A percentile compares a stretch with the other conserved stretches of the same genome.
Conservation (phyloP, 768 basidiomycete genomes). For the Lactarius quietus region DNA sequence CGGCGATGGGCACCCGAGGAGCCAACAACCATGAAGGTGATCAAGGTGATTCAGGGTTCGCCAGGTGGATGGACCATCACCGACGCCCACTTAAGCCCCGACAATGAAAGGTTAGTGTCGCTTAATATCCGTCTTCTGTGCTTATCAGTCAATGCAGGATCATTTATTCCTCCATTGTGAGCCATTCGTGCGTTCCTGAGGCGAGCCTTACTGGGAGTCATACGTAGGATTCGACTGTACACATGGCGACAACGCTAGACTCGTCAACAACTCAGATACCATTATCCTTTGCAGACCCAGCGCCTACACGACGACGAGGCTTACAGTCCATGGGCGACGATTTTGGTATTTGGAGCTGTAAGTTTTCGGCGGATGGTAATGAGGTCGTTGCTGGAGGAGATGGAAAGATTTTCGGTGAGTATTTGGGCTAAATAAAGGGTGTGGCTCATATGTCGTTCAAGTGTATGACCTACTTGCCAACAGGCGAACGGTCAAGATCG, state of each 20-base stretch:
- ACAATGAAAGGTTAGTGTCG: constrained; percentile 69
- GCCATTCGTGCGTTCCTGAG: constrained; percentile 24
- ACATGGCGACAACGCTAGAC: constrained; percentile 71
- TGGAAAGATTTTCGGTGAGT: constrained; percentile 69
- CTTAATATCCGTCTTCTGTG: neutral
- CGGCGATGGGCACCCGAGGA: constrained; percentile 40
- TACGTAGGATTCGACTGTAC: constrained; percentile 62
- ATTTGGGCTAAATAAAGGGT: neutral
- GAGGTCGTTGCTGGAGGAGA: constrained; percentile 93
- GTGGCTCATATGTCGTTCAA: constrained; percentile 30
- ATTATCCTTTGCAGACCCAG: constrained; percentile 43
- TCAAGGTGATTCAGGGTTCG: constrained; percentile 69
- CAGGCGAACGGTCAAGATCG: constrained; percentile 74
- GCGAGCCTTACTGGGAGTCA: constrained; percentile 13
- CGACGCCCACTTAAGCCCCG: constrained; percentile 85
- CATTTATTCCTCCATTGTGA: constrained; percentile 88
- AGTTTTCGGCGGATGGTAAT: constrained; percentile 94
- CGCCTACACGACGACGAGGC: constrained; percentile 27
- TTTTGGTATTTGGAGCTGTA: constrained; percentile 88
- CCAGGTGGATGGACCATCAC: constrained; percentile 91
- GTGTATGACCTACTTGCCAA: constrained; percentile 90
- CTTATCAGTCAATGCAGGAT: constrained; percentile 47
- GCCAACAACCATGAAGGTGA: constrained; percentile 44
- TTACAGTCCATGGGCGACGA: constrained; percentile 41
- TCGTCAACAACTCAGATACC: constrained; percentile 57